These are phyloP conservation scores for Mayamaea pseudoterrestris DNA, from an alignment of 108 stramenopile genomes.

Conservation along the genomic window DNA sequence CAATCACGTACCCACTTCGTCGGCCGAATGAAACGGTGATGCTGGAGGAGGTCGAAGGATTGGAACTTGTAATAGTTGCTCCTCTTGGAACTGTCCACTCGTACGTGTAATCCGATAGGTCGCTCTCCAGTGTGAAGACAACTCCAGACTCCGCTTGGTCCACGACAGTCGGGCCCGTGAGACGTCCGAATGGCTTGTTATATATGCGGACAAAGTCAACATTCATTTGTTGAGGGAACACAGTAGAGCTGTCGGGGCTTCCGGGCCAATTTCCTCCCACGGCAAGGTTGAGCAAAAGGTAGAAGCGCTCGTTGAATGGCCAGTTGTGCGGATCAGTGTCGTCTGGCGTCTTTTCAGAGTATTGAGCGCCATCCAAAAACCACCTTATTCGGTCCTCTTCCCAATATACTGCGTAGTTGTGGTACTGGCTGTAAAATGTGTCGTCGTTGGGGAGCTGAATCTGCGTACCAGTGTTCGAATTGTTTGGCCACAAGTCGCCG, in stretches of 20 bases:
- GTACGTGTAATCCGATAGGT: no score
- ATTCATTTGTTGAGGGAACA: slow-evolving; percentile 17
- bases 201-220: slow-evolving; percentile 36
- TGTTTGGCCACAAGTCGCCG: no score
- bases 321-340: background rate
- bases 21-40: no score
- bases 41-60: no score
- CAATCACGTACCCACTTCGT: no score
- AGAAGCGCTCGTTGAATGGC: background rate
- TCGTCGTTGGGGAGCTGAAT: background rate
- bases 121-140: no score
- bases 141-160: no score
- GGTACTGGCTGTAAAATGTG: background rate
- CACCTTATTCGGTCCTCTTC: background rate
- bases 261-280: slow-evolving; percentile 22
- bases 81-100: no score
- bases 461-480: background rate
- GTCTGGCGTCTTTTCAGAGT: background rate
- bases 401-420: background rate
- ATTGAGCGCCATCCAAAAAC: background rate
- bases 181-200: no score
- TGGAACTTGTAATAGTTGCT: no score
- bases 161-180: no score
- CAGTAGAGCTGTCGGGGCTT: slow-evolving; percentile 12
- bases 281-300: background rate